Percentiles rank a stretch among this genome's conserved stretches.
Evolutionary conservation across 208 protist genomes (phyloP).

Genomic region (Trypanosoma grayi): DNA sequence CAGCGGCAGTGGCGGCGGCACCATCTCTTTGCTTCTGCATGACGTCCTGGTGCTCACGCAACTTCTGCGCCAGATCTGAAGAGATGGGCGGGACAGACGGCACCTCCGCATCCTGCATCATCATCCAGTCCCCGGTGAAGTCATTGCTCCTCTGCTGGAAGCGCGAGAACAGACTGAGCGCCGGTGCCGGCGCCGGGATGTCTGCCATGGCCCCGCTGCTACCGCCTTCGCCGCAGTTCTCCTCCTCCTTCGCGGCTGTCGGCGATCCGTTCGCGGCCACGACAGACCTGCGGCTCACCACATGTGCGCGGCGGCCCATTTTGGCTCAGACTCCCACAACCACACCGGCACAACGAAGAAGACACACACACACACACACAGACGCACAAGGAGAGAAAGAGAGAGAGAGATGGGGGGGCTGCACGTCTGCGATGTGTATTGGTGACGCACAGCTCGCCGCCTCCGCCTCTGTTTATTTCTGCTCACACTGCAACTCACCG

Average conservation of each 20-base stretch:
- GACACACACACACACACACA: too few species aligned
- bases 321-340: too few species aligned
- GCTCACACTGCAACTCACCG: too few species aligned
- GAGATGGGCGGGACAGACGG: constrained; percentile 26
- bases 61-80: constrained; percentile 37
- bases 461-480: too few species aligned
- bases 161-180: constrained; percentile 60
- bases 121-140: constrained; percentile 68
- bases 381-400: too few species aligned
- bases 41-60: constrained; percentile 38
- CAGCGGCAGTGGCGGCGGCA: background rate
- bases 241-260: background rate
- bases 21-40: constrained; percentile 12
- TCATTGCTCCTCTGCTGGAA: constrained; percentile 68
- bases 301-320: constrained; percentile 22
- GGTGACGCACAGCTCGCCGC: too few species aligned
- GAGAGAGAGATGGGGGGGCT: too few species aligned
- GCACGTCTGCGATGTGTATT: too few species aligned
- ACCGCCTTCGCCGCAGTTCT: background rate
- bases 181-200: constrained; percentile 26
- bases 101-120: constrained; percentile 47
- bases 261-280: background rate
- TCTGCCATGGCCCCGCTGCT: background rate
- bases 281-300: constrained; percentile 26
- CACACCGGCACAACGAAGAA: background rate